These are phyloP conservation scores for Silene conica DNA, from an alignment of 148 eudicot genomes.

Conservation along the genomic window DNA sequence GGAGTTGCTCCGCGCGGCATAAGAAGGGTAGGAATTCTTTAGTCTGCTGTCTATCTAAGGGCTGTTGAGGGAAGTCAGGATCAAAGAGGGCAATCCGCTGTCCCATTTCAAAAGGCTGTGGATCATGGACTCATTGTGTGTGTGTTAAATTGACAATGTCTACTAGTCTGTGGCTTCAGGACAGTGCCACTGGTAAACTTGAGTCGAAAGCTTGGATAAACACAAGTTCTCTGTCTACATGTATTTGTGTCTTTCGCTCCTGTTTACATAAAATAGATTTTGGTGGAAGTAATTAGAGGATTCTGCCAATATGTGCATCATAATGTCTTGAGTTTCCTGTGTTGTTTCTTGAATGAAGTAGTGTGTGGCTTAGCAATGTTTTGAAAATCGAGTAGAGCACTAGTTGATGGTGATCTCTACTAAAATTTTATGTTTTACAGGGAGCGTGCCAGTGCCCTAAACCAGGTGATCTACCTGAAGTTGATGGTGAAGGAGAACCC, in stretches of 20 bases:
- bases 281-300: neutral
- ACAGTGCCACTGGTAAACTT: neutral
- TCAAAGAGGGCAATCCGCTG: too few relatives aligned
- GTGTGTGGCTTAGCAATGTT: neutral
- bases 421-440: neutral
- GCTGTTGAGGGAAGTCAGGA: too few relatives aligned
- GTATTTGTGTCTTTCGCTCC: constrained; percentile 1
- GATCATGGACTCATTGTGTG: too few relatives aligned
- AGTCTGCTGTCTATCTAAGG: too few relatives aligned
- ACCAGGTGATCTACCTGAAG: neutral
- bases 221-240: neutral
- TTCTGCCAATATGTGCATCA: neutral
- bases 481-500: constrained; percentile 1
- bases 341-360: neutral
- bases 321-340: neutral
- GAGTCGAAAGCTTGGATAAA: neutral
- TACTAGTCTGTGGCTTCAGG: constrained; percentile 2
- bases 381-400: constrained; percentile 1
- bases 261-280: neutral
- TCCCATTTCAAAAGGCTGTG: too few relatives aligned
- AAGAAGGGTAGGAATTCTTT: too few relatives aligned
- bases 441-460: constrained; percentile 1
- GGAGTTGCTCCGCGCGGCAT: too few relatives aligned
- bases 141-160: constrained; percentile 1
- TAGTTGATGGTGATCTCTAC: neutral